Evolutionary conservation across 2,329 filamentous ascomycete species (phyloP), one percentile per base, ranked within the genome.

Genomic region (Pseudocercospora fuligena): DNA sequence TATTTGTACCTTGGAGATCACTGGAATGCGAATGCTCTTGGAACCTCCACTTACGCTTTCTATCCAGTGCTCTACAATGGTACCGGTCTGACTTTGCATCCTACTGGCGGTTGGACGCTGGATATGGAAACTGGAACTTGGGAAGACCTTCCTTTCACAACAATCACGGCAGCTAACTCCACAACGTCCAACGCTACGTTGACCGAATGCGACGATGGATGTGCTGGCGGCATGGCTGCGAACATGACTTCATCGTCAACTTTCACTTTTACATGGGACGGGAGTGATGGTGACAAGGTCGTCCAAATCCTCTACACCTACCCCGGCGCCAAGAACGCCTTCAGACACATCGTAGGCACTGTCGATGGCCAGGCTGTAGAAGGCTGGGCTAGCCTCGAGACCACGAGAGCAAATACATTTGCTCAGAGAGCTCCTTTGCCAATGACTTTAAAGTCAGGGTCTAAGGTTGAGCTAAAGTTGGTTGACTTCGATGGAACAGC

Each of bases 1-100:
- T 73, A 74, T 58, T 83, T 89, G 68, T 91, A 90, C 77, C 85
- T 90, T 78, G 89, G 89, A 21, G 89, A 92, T 77, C 85, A 89
- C 23, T 91, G 89, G 89, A 77, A 86, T 0, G 84, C 82, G 5
- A 75, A 76, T n/a, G 88, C 90, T 68, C 81, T 92, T 0, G 67
- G 69, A 33, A 65, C 71, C 5, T 72, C 66, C 1, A 71, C 70
- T 1, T 75, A 75, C 27, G 67, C 71, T 54, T 75, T 75, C 69
- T 70, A 73, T 60, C 73, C 71, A 2, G 66, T 71, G n/a, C 36
- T 70, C 25, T 72, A 71, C 57, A 66, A 74, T 25, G 65, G 67
- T 14, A 40, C 58, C 9, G 66, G 61, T 1, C 47, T 75, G 3
- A 61, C 66, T 9, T 60, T 75, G 5, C 70, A 74, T 60, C 51